These are phyloP conservation scores for Neurospora pannonica DNA, from an alignment of 495 filamentous ascomycete species.

Conservation along the genomic window DNA sequence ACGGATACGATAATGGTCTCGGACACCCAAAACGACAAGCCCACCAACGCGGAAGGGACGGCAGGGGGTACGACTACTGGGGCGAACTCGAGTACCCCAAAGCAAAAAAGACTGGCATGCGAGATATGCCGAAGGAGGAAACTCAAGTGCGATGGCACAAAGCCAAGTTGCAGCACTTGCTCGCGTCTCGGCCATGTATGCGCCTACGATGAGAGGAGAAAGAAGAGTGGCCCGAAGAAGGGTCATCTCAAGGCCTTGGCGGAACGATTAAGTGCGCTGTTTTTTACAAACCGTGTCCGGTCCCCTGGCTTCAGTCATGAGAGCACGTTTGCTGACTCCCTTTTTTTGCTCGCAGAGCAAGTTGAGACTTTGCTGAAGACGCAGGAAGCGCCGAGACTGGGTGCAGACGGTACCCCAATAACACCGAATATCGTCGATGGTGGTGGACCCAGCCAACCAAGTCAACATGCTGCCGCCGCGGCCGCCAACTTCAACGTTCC, in stretches of 20 bases:
- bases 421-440: constrained; percentile 23
- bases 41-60: constrained; percentile 18
- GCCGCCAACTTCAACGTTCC: constrained; percentile 35
- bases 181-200: constrained; percentile 81
- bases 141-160: constrained; percentile 66
- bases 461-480: constrained; percentile 21
- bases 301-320: constrained; percentile 1
- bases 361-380: constrained; percentile 87
- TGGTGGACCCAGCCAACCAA: constrained; percentile 14
- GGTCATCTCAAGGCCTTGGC: constrained; percentile 98
- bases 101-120: constrained; percentile 92
- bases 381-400: constrained; percentile 40
- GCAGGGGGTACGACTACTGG: constrained; percentile 26
- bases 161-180: constrained; percentile 90
- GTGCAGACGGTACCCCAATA: constrained; percentile 23
- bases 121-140: constrained; percentile 92
- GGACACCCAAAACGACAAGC: constrained; percentile 24
- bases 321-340: background rate
- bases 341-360: constrained; percentile 53
- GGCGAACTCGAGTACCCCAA: constrained; percentile 57
- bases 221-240: constrained; percentile 96
- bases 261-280: constrained; percentile 71
- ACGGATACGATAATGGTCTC: constrained; percentile 27
- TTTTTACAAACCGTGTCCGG: constrained; percentile 2
- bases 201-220: constrained; percentile 89